Conservation (phyloP, 805 yeast species). For the Groenewaldozyma tartarivorans region DNA sequence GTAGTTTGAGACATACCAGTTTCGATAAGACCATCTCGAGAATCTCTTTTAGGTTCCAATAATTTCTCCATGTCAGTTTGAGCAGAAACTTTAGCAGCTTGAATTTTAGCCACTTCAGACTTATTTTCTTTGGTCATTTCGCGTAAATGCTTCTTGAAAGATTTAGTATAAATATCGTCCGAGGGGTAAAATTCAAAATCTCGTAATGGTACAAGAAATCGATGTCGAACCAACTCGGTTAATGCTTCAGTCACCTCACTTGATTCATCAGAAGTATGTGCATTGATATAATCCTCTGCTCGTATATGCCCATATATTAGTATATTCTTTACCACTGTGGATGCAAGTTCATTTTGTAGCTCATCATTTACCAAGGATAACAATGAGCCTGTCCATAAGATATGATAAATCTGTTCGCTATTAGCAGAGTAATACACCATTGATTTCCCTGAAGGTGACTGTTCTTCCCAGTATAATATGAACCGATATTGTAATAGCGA, state of each 20-base stretch:
- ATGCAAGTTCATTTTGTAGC: conserved; percentile 25
- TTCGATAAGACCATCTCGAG: conserved; percentile 14
- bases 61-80: conserved; percentile 22
- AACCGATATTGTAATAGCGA: conserved; percentile 73
- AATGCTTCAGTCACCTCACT: conserved; percentile 29
- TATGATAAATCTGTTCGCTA: conserved; percentile 51
- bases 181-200: conserved; percentile 27
- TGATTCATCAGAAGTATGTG: conserved; percentile 23
- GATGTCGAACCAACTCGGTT: conserved; percentile 37
- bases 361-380: conserved; percentile 33
- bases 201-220: conserved; percentile 42
- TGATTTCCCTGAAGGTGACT: not conserved
- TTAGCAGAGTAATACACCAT: conserved; percentile 43
- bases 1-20: not conserved
- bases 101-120: conserved; percentile 47
- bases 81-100: conserved; percentile 54
- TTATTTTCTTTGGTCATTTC: conserved; percentile 17
- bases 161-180: conserved; percentile 19
- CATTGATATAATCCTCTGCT: conserved; percentile 38
- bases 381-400: conserved; percentile 73
- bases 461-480: conserved; percentile 53
- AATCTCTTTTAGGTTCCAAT: conserved; percentile 11
- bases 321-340: conserved; percentile 58
- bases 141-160: conserved; percentile 15
- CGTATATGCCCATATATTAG: conserved; percentile 61